Evolutionary conservation across 2,329 filamentous ascomycete species (phyloP), one percentile per base, ranked within the genome.

Genomic region (Neonectria ditissima): DNA sequence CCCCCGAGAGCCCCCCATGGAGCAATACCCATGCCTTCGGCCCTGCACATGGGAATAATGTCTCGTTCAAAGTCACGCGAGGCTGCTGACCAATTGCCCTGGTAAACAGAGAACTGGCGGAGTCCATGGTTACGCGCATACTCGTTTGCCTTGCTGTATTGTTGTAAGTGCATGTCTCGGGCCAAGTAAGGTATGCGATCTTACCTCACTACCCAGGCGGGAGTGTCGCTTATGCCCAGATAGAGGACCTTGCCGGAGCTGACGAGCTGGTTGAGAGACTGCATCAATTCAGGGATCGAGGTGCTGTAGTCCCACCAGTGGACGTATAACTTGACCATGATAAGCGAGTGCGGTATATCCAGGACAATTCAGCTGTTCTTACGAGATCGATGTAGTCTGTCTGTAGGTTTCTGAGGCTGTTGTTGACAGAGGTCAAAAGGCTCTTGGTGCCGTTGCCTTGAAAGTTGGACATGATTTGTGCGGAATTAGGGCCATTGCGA

Each of bases 61-160:
- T 82, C 80, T 48, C 79, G 75, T 58, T 82, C 80, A 34, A 82
- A 76, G 22, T 81, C 80, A 1, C 80, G 78, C 5, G 61, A 71
- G 6, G 75, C 74, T 3, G 79, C 80, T 6, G 78, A 80, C 80
- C 79, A 82, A 5, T 75, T 73, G 14, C 80, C 81, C 39, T 82
- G 80, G 41, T 83, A 82, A n/a, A 82, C 76, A 37, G 82, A 85
- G 79, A 94, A 94, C 41, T 86, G 89, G 1, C 88, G 86, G 28
- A 93, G 82, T n/a, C 89, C 90, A 66, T 93, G 86, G 66, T 87
- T 84, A 44, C 89, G 85, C 7, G 92, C 92, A 73, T 93, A 90
- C 73, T 89, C 84, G 57, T 91, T 91, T 16, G 87, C 87, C 72
- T 88, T 89, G 72, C 83, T 84, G 28, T 14, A 22, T 55, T 5